A percentile compares a stretch with the other conserved stretches of the same genome.
These are phyloP conservation scores for Aspergillus quadricinctus DNA, from an alignment of 2,329 filamentous ascomycete genomes.

Conservation along the genomic window DNA sequence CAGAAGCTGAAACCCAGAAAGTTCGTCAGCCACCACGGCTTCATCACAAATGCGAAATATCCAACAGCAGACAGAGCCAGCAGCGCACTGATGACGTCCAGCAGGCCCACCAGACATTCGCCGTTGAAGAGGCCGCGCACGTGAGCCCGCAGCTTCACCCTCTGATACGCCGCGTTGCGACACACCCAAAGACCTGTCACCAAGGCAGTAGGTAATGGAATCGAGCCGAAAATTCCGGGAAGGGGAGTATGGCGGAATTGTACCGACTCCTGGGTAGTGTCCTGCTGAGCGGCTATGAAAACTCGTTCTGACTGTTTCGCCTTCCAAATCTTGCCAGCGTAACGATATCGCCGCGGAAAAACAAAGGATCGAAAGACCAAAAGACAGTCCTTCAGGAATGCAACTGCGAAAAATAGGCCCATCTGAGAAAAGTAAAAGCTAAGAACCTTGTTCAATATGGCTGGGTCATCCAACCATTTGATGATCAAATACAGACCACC, in stretches of 20 bases:
- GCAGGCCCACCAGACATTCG: slow-evolving; percentile 42
- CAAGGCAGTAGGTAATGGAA: slow-evolving; percentile 42
- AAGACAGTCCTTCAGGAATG: slow-evolving; percentile 68
- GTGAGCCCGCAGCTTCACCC: slow-evolving; percentile 49
- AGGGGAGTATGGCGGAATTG: slow-evolving; percentile 44
- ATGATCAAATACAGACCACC: slow-evolving; percentile 80
- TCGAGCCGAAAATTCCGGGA: slow-evolving; percentile 45
- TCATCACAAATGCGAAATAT: slow-evolving; percentile 61
- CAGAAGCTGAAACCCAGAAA: slow-evolving; percentile 82
- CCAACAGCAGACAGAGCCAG: slow-evolving; percentile 52
- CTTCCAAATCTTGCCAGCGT: slow-evolving; percentile 48
- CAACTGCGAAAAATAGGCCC: slow-evolving; percentile 71
- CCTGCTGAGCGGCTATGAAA: slow-evolving; percentile 21
- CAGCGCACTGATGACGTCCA: slow-evolving; percentile 52
- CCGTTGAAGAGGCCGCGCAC: slow-evolving; percentile 49
- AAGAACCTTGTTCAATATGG: slow-evolving; percentile 75
- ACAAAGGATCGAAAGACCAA: slow-evolving; percentile 61
- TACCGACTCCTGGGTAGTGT: slow-evolving; percentile 6
- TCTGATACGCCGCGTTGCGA: slow-evolving; percentile 47
- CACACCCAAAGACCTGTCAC: slow-evolving; percentile 45
- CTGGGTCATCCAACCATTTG: slow-evolving; percentile 78
- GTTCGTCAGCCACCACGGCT: slow-evolving; percentile 73
- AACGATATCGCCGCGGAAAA: slow-evolving; percentile 68
- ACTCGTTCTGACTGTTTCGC: slow-evolving; percentile 28
- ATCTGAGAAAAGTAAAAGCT: slow-evolving; percentile 78